These are phyloP conservation scores for Fusarium subtropicale DNA, from an alignment of 2,329 filamentous ascomycete genomes.

Conservation along the genomic window DNA sequence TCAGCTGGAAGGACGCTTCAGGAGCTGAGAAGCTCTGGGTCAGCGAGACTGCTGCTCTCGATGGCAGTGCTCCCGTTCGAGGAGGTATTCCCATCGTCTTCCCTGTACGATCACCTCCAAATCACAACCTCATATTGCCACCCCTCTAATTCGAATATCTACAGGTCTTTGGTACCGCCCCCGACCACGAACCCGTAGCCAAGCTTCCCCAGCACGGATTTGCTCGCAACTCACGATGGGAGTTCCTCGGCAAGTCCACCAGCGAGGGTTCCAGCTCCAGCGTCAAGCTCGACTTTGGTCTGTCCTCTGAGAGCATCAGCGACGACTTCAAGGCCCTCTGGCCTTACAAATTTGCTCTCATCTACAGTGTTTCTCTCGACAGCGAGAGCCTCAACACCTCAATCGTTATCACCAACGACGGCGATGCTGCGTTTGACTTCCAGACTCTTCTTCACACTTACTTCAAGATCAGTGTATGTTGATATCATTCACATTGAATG, in stretches of 20 bases:
- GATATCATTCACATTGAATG: not conserved
- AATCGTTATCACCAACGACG: constrained; percentile 90
- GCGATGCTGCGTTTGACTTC: constrained; percentile 84
- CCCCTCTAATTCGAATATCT: not conserved
- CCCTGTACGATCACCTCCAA: constrained; percentile 71
- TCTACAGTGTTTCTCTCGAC: constrained; percentile 91
- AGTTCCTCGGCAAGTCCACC: constrained; percentile 87
- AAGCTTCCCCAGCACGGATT: constrained; percentile 93
- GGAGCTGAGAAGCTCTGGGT: constrained; percentile 88
- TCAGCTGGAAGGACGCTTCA: constrained; percentile 87
- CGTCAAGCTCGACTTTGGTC: constrained; percentile 95
- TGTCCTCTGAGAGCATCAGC: constrained; percentile 78
- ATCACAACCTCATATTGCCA: not conserved
- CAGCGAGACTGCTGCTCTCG: constrained; percentile 81
- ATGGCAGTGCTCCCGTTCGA: constrained; percentile 89
- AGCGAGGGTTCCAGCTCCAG: constrained; percentile 68
- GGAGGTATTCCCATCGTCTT: constrained; percentile 95
- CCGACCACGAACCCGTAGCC: constrained; percentile 80
- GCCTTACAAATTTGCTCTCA: constrained; percentile 87
- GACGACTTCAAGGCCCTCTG: constrained; percentile 77
- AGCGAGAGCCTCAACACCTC: constrained; percentile 81
- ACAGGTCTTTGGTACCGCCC: constrained; percentile 86
- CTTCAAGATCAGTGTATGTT: constrained; percentile 78
- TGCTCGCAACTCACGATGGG: constrained; percentile 89
- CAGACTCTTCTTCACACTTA: constrained; percentile 94